Evolutionary conservation across 306 rosid species (phyloP), one percentile per base, ranked within the genome.

Genomic region (Astragalus membranaceus): DNA sequence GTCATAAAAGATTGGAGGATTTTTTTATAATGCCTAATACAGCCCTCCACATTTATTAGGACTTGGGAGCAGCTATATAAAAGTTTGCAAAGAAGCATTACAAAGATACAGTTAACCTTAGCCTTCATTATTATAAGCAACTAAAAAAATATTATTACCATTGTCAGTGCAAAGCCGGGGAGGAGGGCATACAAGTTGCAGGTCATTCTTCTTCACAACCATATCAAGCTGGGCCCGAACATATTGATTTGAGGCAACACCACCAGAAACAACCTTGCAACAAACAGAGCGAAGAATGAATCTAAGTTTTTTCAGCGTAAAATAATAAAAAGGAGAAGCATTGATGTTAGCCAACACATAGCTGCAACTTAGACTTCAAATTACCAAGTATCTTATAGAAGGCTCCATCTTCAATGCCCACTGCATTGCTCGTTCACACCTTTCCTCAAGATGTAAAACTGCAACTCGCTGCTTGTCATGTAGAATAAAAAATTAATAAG

Each of bases 361-460:
- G 64, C 16, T 51, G 35, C 62, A 64, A 47, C 52, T 57, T 57
- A 74, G 74, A 53, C 50, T 67, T 74, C 75, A 63, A 76, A 63
- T 60, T 74, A 94, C 97, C 94, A 94, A 65, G 84, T 87, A 53
- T 84, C 70, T 83, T 67, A 90, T 73, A 58, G 95, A 94, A 80
- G 98, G 98, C 80, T 88, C 97, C 81, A 94, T 88, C 80, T 94
- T 84, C 73, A 87, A 59, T 78, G 95, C 98, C 98, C 98, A 90
- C 48, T 88, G 87, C 72, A 94, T 88, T 42, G 98, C 97, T 64
- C 97, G 88, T 64, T 87, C 90, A 30, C 96, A 88, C 76, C 92
- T 91, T 81, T 94, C 98, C 85, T 94, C 97, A 8, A 94, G 90
- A 87, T 94, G 97, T 72, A 85, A 79, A 49, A 94, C 97, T 14